These are phyloP conservation scores for Cladobotryum mycophilum DNA, from an alignment of 2,329 filamentous ascomycete species.

Conservation along the genomic window DNA sequence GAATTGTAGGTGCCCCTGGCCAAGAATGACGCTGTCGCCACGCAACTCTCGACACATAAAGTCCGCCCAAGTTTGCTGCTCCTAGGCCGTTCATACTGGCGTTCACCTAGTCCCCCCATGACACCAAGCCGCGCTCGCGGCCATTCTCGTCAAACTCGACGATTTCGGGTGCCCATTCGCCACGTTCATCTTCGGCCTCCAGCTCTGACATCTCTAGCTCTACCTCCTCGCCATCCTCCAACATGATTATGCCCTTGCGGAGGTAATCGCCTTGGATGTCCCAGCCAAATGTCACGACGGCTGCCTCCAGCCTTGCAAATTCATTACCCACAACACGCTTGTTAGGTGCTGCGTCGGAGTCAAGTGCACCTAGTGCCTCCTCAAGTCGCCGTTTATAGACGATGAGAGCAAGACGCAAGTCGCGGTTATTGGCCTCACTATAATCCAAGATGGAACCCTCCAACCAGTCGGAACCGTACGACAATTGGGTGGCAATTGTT, in stretches of 20 bases:
- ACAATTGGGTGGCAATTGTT: constrained; percentile 48
- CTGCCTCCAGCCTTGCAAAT: constrained; percentile 34
- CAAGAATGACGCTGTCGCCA: too few species aligned
- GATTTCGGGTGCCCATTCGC: constrained; percentile 47
- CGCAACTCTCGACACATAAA: too few species aligned
- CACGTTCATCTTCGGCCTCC: constrained; percentile 48
- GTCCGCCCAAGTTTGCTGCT: too few species aligned
- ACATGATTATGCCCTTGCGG: constrained; percentile 41
- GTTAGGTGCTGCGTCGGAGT: constrained; percentile 28
- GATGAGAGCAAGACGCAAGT: constrained; percentile 42
- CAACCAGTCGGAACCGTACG: constrained; percentile 45
- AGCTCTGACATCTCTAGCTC: constrained; percentile 43
- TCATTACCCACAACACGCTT: constrained; percentile 40
- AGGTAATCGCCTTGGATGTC: constrained; percentile 47
- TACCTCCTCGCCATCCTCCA: constrained; percentile 48
- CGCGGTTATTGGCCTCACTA: constrained; percentile 22
- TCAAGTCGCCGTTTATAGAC: constrained; percentile 50
- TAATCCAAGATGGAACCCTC: constrained; percentile 39
- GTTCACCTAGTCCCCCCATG: constrained; percentile 34
- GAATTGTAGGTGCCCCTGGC: too few species aligned
- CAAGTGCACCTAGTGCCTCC: constrained; percentile 36
- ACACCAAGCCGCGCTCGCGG: constrained; percentile 45
- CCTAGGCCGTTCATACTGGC: constrained; percentile 5
- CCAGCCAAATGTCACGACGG: constrained; percentile 44
- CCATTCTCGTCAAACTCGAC: constrained; percentile 48